phyloP scores from a whole-genome alignment of 306 rosid species.

The Acmispon strigosus region DNA sequence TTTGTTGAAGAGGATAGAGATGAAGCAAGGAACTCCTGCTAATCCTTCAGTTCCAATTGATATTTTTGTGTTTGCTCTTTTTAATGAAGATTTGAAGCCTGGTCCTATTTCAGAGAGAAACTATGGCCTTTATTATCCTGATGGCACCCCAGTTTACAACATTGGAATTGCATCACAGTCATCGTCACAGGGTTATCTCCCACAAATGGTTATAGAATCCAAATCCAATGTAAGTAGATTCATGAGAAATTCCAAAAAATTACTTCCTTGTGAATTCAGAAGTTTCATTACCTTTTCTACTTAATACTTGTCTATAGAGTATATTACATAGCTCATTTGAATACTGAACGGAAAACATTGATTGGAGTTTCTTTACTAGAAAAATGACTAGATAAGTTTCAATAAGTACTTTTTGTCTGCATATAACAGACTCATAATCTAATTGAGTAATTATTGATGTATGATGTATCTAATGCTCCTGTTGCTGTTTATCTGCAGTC shows the following conservation, averaged over 20 bases:
- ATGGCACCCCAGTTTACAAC: conserved; percentile 70
- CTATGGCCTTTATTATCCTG: conserved; percentile 78
- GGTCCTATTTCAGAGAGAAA: conserved; percentile 87
- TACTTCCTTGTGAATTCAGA: not conserved
- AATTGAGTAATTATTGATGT: not conserved
- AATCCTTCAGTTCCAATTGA: conserved; percentile 68
- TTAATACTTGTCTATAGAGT: not conserved
- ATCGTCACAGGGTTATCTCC: conserved; percentile 34
- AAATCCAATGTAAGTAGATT: conserved; percentile 40
- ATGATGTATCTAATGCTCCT: not conserved
- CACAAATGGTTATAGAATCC: conserved; percentile 46
- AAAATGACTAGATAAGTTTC: not conserved
- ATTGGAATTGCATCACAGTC: conserved; percentile 34
- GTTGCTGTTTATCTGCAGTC: conserved; percentile 37
- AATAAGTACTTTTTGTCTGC: not conserved
- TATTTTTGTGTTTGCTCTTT: conserved; percentile 80
- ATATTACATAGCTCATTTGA: too few relatives aligned
- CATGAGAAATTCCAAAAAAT: not conserved
- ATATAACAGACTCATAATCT: not conserved
- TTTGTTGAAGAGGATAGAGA: conserved; percentile 47
- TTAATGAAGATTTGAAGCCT: conserved; percentile 73
- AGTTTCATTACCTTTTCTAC: not conserved
- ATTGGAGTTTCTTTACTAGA: too few relatives aligned
- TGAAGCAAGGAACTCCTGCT: conserved; percentile 75
- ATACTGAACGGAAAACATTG: too few relatives aligned